Conservation (phyloP, 768 basidiomycete genomes). For the Trametes sanguinea region DNA sequence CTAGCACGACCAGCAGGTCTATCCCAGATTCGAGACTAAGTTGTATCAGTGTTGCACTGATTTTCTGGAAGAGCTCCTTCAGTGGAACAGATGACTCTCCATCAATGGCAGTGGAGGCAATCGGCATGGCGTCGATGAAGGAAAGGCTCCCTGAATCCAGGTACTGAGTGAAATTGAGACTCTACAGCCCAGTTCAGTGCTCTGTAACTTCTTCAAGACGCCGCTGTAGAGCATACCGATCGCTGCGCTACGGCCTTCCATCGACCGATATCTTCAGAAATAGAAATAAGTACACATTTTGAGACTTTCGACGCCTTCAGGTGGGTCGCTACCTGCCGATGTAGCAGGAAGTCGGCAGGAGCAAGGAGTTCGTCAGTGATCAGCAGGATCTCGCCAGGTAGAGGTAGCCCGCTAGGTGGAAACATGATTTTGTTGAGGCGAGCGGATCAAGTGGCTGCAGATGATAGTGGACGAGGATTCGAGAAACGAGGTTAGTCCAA, state of each 20-base stretch:
- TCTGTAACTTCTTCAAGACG: not conserved
- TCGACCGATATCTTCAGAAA: constrained; percentile 54
- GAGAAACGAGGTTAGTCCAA: not conserved
- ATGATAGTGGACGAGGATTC: not conserved
- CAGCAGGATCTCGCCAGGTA: constrained; percentile 54
- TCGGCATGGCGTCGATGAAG: constrained; percentile 55
- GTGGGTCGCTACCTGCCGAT: constrained; percentile 51
- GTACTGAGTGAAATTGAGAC: constrained; percentile 36
- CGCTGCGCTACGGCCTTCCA: constrained; percentile 68
- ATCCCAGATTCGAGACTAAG: constrained; percentile 11
- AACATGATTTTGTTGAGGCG: constrained; percentile 39
- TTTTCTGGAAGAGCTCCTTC: constrained; percentile 20
- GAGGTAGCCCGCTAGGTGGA: constrained; percentile 52
- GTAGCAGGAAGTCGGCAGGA: constrained; percentile 73
- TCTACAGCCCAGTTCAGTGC: constrained; percentile 26
- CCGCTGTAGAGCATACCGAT: constrained; percentile 47
- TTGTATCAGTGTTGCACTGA: constrained; percentile 10
- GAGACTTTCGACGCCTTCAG: constrained; percentile 45
- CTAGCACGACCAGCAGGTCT: constrained; percentile 58
- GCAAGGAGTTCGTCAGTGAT: constrained; percentile 72
- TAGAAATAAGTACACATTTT: constrained; percentile 54
- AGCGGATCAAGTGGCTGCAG: not conserved
- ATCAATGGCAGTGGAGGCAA: constrained; percentile 30
- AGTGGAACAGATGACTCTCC: constrained; percentile 22
- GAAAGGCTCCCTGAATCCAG: constrained; percentile 42